A percentile compares a stretch with the other conserved stretches of the same genome.
phyloP scores from a whole-genome alignment of 805 yeast genomes.

The Candida glaebosa region DNA sequence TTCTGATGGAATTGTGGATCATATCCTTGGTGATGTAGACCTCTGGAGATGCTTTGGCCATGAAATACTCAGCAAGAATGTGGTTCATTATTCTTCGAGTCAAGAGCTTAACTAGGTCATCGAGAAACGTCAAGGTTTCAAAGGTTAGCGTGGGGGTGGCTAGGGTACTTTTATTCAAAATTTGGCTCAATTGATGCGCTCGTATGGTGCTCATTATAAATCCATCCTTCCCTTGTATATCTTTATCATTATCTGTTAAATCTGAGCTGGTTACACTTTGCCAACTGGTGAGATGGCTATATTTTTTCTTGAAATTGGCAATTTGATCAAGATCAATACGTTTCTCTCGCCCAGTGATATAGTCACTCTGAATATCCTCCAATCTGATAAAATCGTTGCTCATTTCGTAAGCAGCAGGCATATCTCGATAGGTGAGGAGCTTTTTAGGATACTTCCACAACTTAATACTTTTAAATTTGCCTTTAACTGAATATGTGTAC shows the following conservation, averaged over 20 bases:
- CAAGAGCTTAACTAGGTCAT: not conserved
- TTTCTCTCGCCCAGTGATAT: slow-evolving; percentile 19
- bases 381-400: slow-evolving; percentile 37
- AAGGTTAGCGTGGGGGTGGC: not conserved
- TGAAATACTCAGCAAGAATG: not conserved
- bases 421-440: slow-evolving; percentile 36
- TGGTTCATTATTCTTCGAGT: not conserved
- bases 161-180: not conserved
- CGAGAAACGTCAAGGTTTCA: not conserved
- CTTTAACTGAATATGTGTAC: slow-evolving; percentile 1
- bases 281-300: not conserved
- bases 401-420: slow-evolving; percentile 55
- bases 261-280: not conserved
- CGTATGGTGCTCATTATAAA: not conserved
- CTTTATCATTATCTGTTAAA: not conserved
- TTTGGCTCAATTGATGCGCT: not conserved
- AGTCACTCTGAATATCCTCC: slow-evolving; percentile 40
- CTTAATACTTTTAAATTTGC: not conserved
- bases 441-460: slow-evolving; percentile 8
- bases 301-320: not conserved
- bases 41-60: not conserved
- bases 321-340: slow-evolving; percentile 11
- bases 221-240: not conserved
- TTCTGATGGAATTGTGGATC: not conserved
- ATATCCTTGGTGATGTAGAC: not conserved